Conservation (phyloP, 106 monocot species). For the Allium sativum region DNA sequence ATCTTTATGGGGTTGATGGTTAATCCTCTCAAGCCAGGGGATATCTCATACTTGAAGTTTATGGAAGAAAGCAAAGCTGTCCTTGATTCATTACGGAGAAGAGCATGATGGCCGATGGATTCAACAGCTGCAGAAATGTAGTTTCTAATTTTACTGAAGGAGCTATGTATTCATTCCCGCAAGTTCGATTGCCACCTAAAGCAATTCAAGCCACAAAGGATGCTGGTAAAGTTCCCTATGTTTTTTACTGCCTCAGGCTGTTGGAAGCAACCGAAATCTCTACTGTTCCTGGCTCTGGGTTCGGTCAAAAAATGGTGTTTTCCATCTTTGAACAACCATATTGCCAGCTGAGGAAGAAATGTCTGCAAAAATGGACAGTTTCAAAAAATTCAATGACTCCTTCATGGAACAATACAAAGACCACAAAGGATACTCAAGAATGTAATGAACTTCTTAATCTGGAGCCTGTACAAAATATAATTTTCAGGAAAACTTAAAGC, state of each 20-base stretch:
- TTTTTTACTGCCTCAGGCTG: slow-evolving; percentile 95
- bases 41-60: slow-evolving; percentile 90
- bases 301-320: slow-evolving; percentile 94
- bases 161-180: slow-evolving; percentile 99
- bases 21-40: slow-evolving; percentile 88
- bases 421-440: slow-evolving; percentile 63
- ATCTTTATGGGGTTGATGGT: slow-evolving; percentile 99
- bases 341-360: slow-evolving; percentile 95
- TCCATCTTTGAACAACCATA: slow-evolving; percentile 89
- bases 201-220: slow-evolving; percentile 89
- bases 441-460: slow-evolving; percentile 42
- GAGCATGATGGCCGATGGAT: slow-evolving; percentile 99
- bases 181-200: slow-evolving; percentile 73
- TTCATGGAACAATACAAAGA: slow-evolving; percentile 94
- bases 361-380: slow-evolving; percentile 88
- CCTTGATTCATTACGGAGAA: slow-evolving; percentile 73
- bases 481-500: no score
- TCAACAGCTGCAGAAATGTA: slow-evolving; percentile 94
- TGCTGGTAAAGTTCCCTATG: slow-evolving; percentile 89
- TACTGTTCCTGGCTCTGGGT: slow-evolving; percentile 98
- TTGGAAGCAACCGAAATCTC: slow-evolving; percentile 97
- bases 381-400: slow-evolving; percentile 95
- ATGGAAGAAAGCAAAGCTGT: slow-evolving; percentile 69
- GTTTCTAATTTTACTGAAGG: slow-evolving; percentile 97
- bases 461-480: no score